Conservation (phyloP, 345 rosid species). For the Salix exigua region DNA sequence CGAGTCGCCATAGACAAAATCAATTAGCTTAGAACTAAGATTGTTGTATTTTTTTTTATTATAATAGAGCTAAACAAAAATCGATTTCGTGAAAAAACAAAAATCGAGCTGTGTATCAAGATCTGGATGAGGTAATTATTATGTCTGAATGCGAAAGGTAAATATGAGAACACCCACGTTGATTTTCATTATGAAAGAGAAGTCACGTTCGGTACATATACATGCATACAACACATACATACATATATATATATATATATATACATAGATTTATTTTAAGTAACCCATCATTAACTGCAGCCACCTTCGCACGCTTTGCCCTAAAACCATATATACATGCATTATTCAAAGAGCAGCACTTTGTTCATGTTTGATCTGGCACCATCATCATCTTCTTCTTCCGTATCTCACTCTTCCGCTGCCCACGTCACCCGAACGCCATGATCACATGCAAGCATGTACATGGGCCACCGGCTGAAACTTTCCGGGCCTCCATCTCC, state of each 20-base stretch:
- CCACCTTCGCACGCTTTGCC: conserved; percentile 38
- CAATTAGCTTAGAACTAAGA: too few relatives aligned
- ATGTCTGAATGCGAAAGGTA: neutral
- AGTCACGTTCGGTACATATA: too few relatives aligned
- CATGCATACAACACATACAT: too few relatives aligned
- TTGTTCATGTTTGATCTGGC: neutral
- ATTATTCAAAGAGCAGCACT: neutral
- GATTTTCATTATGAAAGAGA: neutral
- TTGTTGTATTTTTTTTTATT: too few relatives aligned
- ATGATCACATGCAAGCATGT: neutral
- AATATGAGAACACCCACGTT: conserved; percentile 16
- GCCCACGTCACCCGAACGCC: conserved; percentile 24
- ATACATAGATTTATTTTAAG: neutral
- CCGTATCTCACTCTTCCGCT: too few relatives aligned
- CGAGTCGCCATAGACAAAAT: too few relatives aligned
- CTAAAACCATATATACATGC: neutral
- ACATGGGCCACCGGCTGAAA: neutral
- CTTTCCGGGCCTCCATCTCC: neutral
- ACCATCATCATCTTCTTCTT: neutral
- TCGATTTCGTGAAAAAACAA: too few relatives aligned
- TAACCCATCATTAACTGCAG: conserved; percentile 36
- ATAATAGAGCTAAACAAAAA: too few relatives aligned
- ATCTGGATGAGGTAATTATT: neutral
- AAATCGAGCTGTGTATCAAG: too few relatives aligned
- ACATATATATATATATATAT: too few relatives aligned